Evolutionary conservation across 164 flowering plant genomes (phyloP), one percentile per base, ranked within the genome.

Genomic region (Stephania yunnanensis): DNA sequence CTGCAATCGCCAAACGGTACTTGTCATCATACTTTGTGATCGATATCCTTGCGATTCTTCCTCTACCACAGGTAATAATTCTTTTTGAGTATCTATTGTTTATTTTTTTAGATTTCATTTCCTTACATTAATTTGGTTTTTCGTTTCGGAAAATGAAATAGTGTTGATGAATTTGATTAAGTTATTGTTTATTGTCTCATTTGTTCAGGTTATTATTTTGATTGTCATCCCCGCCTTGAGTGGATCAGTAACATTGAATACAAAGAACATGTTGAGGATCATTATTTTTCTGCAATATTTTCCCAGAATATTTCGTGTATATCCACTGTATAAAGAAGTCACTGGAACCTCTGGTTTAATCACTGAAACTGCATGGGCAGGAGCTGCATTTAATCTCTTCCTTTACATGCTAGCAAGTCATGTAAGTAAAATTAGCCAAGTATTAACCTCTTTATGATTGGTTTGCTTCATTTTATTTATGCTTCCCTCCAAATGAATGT

Each of bases 381-480:
- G 97, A 79, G 98, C 98, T 80, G 95, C 89, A 64, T 88, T 89
- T 67, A 95, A 95, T 84, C 92, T 95, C 53, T 83, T 95, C 48
- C 95, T 95, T 71, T 95, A 95, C 87, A 95, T 95, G 98, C 94
- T 95, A 66, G 97, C 95, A 17, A 95, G 98, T 78, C 98, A 95
- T 87, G 98, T 94, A 85, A 87, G 97, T 88, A 53, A 31, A 42
- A n/a, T 71, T n/a, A n/a, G 68, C 17, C 7, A 50, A 52, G 13
- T 46, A 10, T 42, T 48, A 12, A 52, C 58, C 68, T 77, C 50
- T 73, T 22, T 73, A n/a, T n/a, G 12, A 10, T 50, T 10, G 46
- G 11, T 70, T 45, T 10, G 8, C n/a, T 70, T 7, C 53, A 20
- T 6, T n/a, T 46, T 70, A 10, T 17, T 45, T 15, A n/a, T 13